Percentiles rank a stretch among this genome's conserved stretches.
Conservation (phyloP, 2,329 filamentous ascomycete species). For the Cordyceps fumosorosea region DNA sequence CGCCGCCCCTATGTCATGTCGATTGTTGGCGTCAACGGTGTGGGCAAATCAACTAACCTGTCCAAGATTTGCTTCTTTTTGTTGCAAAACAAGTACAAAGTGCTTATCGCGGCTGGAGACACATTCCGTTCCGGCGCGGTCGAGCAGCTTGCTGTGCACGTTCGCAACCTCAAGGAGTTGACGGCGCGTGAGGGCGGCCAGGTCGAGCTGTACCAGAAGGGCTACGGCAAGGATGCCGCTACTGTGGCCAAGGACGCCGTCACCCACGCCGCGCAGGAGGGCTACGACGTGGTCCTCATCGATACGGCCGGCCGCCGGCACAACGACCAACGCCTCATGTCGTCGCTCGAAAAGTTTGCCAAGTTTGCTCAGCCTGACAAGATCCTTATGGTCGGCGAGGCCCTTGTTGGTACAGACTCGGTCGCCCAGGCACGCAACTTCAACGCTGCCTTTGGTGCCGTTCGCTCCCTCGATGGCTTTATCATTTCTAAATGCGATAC, state of each 20-base stretch:
- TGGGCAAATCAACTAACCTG: conserved; percentile 95
- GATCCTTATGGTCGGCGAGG: conserved; percentile 89
- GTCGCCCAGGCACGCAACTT: conserved; percentile 96
- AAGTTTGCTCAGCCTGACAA: conserved; percentile 96
- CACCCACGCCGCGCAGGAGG: conserved; percentile 63
- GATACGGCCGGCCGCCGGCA: conserved; percentile 93
- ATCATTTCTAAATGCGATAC: conserved; percentile 99
- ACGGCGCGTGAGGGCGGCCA: conserved; percentile 73
- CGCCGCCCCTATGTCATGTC: conserved; percentile 91
- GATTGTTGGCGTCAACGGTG: conserved; percentile 96
- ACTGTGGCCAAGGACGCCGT: conserved; percentile 93
- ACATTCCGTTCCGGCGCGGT: conserved; percentile 97
- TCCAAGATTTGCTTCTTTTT: conserved; percentile 98
- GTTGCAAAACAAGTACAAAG: conserved; percentile 92
- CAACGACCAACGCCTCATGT: conserved; percentile 95
- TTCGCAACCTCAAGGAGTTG: conserved; percentile 86
- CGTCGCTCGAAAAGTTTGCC: conserved; percentile 91
- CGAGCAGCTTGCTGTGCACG: conserved; percentile 92
- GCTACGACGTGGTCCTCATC: conserved; percentile 90
- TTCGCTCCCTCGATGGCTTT: conserved; percentile 82
- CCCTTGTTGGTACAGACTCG: conserved; percentile 89
- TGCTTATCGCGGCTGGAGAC: conserved; percentile 89
- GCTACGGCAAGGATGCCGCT: conserved; percentile 95
- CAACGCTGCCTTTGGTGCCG: conserved; percentile 81
- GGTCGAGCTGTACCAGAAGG: conserved; percentile 92